Evolutionary conservation across 2,329 filamentous ascomycete genomes (phyloP), one percentile per base, ranked within the genome.

Genomic region (Mycosphaerella sp.): DNA sequence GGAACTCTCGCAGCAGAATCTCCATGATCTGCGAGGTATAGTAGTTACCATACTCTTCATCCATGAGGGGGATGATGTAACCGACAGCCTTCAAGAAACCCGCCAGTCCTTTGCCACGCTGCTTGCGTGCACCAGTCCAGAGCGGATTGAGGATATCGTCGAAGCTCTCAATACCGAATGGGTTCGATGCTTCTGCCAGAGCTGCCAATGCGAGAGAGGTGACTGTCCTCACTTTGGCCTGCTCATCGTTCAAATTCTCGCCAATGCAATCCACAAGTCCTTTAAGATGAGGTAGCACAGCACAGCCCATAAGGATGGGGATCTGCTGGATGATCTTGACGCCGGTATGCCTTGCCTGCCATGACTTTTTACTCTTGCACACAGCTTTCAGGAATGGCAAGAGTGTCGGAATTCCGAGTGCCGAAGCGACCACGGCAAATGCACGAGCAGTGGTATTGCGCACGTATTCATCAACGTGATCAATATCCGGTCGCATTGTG

Each of bases 261-360:
- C 86, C 89, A 65, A 98, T 96, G 69, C 91, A 97, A 62, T 97
- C 93, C 6, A 98, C 93, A 9, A 98, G 76, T 4, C 91, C 91
- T 70, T 96, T 97, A 47, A 98, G 77, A 70, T 98, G 91, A 30
- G 93, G 93, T 21, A 98, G 75, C 45, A 98, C 88, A 40, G 93
- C 93, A 67, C 93, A 98, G 25, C 93, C 93, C 93, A 98, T 98
- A 4, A 98, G 75, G 61, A 98, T 98, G 17, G 93, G 91, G 63
- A 98, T 97, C 68, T 98, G 93, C 69, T 98, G 93, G 13, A 98
- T 87, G 66, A 98, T 98, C 76, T 98, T 98, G 59, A 98, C 93
- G 73, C 93, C 93, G 2, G 93, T 98, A 69, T 98, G 93, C 56
- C 93, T 80, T 47, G 93, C 93, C 68, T 97, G 90, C 93, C 93